Evolutionary conservation across 2,329 filamentous ascomycete species (phyloP).

Genomic region (Aspergillus thermomutatus): DNA sequence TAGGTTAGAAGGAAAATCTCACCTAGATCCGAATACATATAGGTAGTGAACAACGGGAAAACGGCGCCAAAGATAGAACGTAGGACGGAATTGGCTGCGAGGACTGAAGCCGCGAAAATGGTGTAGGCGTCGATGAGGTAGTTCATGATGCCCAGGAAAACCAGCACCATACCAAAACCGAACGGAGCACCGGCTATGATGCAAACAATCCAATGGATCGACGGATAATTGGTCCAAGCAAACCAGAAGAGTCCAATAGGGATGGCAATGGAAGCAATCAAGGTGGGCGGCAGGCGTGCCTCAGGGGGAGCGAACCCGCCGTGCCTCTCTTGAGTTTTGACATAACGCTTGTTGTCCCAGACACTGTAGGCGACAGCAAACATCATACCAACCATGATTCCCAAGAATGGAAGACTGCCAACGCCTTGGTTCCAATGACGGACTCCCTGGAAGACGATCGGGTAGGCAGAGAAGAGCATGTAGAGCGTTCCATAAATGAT

Average conservation of each 20-base stretch:
- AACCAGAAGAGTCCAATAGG: conserved; percentile 59
- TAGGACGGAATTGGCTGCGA: conserved; percentile 43
- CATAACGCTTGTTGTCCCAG: conserved; percentile 34
- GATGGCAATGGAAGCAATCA: conserved; percentile 48
- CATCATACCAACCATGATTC: conserved; percentile 31
- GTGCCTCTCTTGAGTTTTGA: conserved; percentile 20
- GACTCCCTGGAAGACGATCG: conserved; percentile 26
- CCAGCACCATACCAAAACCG: conserved; percentile 40
- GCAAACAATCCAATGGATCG: conserved; percentile 37
- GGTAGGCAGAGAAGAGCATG: conserved; percentile 30
- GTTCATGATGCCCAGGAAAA: conserved; percentile 40
- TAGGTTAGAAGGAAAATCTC: neutral
- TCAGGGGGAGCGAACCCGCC: conserved; percentile 50
- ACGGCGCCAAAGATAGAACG: conserved; percentile 43
- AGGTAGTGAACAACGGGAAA: conserved; percentile 45
- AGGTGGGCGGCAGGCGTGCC: conserved; percentile 49
- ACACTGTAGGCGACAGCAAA: conserved; percentile 37
- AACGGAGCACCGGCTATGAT: conserved; percentile 36
- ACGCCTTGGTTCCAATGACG: conserved; percentile 30
- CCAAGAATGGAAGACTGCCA: conserved; percentile 26
- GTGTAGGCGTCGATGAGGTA: conserved; percentile 43
- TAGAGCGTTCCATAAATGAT: conserved; percentile 30
- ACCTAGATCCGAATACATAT: conserved; percentile 43
- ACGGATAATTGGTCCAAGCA: conserved; percentile 54
- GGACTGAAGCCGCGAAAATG: conserved; percentile 38